phyloP scores from a whole-genome alignment of 305 asterid genomes.

The Petunia hybrid region DNA sequence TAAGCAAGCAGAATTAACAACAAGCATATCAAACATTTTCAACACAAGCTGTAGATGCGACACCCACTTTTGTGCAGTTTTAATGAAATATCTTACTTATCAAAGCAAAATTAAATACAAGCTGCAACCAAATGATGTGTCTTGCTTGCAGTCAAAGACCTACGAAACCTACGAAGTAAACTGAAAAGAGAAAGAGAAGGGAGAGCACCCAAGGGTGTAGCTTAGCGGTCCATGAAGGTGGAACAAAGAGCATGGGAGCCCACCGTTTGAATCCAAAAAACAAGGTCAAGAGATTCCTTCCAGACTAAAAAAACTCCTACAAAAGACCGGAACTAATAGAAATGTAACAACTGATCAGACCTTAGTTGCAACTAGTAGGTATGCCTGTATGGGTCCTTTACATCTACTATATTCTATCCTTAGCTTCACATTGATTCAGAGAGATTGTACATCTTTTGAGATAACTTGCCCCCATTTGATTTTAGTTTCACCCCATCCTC shows the following conservation, averaged over 20 bases:
- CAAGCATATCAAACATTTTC: not conserved
- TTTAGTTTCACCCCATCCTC: not conserved
- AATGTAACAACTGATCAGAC: not conserved
- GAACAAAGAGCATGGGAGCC: not conserved
- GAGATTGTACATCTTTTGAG: not conserved
- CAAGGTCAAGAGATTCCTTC: not conserved
- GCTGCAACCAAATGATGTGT: not conserved
- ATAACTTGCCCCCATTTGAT: not conserved
- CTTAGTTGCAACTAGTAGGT: constrained; percentile 2
- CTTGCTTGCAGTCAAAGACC: constrained; percentile 10
- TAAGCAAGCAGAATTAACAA: not conserved
- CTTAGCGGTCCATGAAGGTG: too few species aligned
- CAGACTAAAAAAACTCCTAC: not conserved
- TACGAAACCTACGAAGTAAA: not conserved
- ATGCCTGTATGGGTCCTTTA: not conserved
- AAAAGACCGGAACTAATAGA: not conserved
- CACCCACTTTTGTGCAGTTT: too few species aligned
- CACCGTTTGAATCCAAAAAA: not conserved
- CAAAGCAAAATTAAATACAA: not conserved
- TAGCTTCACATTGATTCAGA: not conserved
- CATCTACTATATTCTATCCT: not conserved
- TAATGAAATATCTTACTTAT: too few species aligned
- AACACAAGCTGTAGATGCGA: too few species aligned
- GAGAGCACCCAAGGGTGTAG: too few species aligned
- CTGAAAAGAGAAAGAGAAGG: too few species aligned